Evolutionary conservation across 1,284 basidiomycete species (phyloP).

Genomic region (Apiotrichum sp.): DNA sequence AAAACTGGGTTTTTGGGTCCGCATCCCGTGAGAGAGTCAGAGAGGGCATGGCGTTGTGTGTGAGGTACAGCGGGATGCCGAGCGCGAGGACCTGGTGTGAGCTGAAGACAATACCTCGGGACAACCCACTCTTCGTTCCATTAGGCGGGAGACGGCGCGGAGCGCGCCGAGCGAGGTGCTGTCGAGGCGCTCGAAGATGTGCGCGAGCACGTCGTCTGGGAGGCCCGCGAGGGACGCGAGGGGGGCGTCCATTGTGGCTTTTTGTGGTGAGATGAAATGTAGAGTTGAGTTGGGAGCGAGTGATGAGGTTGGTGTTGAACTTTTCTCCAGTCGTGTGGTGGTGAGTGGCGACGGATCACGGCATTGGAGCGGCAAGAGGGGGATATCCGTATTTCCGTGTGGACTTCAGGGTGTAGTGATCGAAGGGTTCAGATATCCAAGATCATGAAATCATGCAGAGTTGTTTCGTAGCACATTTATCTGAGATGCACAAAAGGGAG

Average conservation of each 20-base stretch:
- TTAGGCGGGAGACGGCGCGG: conserved; percentile 7
- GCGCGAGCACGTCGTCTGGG: conserved; percentile 35
- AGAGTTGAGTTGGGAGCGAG: too few species aligned
- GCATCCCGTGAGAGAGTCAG: conserved; percentile 19
- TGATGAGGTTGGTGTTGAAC: too few species aligned
- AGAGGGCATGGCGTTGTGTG: conserved; percentile 22
- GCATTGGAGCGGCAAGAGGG: too few species aligned
- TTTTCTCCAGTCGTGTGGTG: too few species aligned
- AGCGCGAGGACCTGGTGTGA: conserved; percentile 24
- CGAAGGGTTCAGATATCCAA: too few species aligned
- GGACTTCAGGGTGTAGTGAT: too few species aligned
- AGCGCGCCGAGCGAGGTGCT: conserved; percentile 20
- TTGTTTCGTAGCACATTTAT: too few species aligned
- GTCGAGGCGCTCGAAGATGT: conserved; percentile 25
- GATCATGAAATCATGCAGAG: too few species aligned
- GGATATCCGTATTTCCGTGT: too few species aligned
- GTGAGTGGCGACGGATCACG: too few species aligned
- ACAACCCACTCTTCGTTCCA: conserved; percentile 25
- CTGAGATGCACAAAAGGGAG: too few species aligned
- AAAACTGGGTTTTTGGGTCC: conserved; percentile 22
- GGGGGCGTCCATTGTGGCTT: neutral
- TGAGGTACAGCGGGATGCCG: conserved; percentile 33
- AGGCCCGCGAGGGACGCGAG: conserved; percentile 25
- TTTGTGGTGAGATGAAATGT: too few species aligned
- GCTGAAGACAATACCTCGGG: neutral